Conservation (phyloP, 192 early-diverging fungal species). For the Umbelopsis isabellina region DNA sequence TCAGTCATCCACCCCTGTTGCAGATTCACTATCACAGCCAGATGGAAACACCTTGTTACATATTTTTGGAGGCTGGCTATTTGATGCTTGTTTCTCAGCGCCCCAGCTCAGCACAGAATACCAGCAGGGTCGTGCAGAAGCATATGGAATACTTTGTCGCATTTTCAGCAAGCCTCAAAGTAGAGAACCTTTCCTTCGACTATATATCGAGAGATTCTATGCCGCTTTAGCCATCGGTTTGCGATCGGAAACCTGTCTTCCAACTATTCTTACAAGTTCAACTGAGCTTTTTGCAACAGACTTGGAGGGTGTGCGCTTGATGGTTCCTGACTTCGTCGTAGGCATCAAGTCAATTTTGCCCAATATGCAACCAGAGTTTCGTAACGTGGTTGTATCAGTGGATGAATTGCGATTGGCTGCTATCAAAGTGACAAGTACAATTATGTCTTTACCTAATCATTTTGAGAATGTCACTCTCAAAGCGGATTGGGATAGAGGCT, state of each 20-base stretch:
- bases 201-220: slow-evolving; percentile 80
- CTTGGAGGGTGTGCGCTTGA: slow-evolving; percentile 71
- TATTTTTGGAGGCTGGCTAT: slow-evolving; percentile 84
- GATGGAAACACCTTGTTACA: slow-evolving; percentile 79
- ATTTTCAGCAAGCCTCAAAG: slow-evolving; percentile 75
- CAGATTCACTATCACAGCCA: slow-evolving; percentile 38
- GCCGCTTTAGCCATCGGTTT: slow-evolving; percentile 62
- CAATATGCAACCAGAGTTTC: slow-evolving; percentile 40
- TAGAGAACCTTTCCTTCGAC: slow-evolving; percentile 54
- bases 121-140: slow-evolving; percentile 66
- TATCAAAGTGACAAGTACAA: slow-evolving; percentile 61
- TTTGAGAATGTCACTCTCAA: slow-evolving; percentile 65
- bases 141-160: slow-evolving; percentile 72
- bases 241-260: slow-evolving; percentile 60
- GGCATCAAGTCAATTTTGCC: slow-evolving; percentile 68
- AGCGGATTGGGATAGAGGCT: slow-evolving; percentile 51
- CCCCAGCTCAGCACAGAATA: slow-evolving; percentile 33
- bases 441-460: slow-evolving; percentile 72
- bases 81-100: slow-evolving; percentile 62
- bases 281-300: slow-evolving; percentile 65
- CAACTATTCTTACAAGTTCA: slow-evolving; percentile 69
- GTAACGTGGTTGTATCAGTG: slow-evolving; percentile 38
- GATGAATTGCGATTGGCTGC: slow-evolving; percentile 73
- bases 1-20: slow-evolving; percentile 24
- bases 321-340: slow-evolving; percentile 74